Conservation (phyloP, 345 rosid species). For the Eucalyptus decipiens region DNA sequence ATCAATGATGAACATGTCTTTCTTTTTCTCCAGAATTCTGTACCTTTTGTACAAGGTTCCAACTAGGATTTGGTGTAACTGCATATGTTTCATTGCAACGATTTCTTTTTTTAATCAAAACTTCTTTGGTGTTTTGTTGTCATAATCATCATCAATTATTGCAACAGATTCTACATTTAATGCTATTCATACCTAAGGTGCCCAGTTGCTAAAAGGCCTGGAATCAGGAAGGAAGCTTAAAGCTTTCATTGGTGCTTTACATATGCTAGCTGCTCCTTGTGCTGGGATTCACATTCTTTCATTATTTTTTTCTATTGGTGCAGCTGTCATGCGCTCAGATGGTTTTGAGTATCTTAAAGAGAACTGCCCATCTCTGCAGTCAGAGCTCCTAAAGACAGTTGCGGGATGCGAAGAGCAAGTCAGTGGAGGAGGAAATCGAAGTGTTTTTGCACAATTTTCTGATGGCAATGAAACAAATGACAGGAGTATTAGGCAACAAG, state of each 20-base stretch:
- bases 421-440: constrained; percentile 57
- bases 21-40: not conserved
- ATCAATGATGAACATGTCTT: not conserved
- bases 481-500: constrained; percentile 59
- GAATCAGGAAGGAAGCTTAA: constrained; percentile 5
- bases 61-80: not conserved
- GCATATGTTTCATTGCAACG: not conserved
- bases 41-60: not conserved
- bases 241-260: constrained; percentile 2
- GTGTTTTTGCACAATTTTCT: constrained; percentile 78
- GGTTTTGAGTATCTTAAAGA: constrained; percentile 44
- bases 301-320: constrained; percentile 1
- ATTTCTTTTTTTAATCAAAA: not conserved
- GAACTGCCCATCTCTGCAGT: constrained; percentile 40
- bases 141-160: not conserved
- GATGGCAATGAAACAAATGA: constrained; percentile 56
- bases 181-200: constrained; percentile 10
- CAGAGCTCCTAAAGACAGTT: constrained; percentile 47
- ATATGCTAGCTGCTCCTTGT: not conserved
- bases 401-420: constrained; percentile 64
- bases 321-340: constrained; percentile 62
- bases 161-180: constrained; percentile 4
- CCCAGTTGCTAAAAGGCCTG: constrained; percentile 8
- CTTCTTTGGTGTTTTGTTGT: not conserved
- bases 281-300: not conserved